Base-by-base conservation (phyloP, 2,329 filamentous ascomycete species). In the Neophaeococcomyces aloes region DNA sequence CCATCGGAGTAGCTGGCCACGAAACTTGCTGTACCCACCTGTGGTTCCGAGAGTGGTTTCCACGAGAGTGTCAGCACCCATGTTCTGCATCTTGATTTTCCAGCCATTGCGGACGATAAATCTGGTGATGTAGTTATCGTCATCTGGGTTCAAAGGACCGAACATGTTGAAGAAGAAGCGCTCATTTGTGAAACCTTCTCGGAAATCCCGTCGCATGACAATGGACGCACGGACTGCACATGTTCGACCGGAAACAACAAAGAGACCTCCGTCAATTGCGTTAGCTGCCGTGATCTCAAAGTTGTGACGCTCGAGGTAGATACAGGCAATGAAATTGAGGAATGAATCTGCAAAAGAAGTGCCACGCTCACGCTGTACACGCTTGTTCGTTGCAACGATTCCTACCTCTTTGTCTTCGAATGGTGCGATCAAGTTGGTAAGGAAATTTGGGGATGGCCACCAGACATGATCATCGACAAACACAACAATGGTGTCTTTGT, bases 231-330 rank as follows among this genome's bases (percentile, higher is more conserved):
- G 70, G 44, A 75, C 65, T 0, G 67, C 65, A 0, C 64, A 65
- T 1, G 76, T 79, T 4, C 75, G 67, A 0, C 74, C 74, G 0
- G 74, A 78, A 2, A 80, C 62, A 1, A 76, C 72, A 38, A 75
- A 78, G 15, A 77, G 66, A 7, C 73, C 74, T 7, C 74, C 75
- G 45, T 81, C 77, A 7, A 80, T 60, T 5, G 69, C 62, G 48
- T 73, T 75, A 5, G 71, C 72, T 0, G 73, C 64, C 1, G 70
- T 66, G 41, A 75, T 72, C 54, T 81, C 77, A 56, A 73, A 81
- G 54, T 79, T 79, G 57, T 79, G 74, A 0, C 76, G 71, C 51
- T 74, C 68, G 1, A 81, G 67, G 54, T 80, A 79, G n/a, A 69
- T 57, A 23, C 70, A 70, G 0, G 72, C 76, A 14, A 80, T 62